Conservation (phyloP, 2,329 filamentous ascomycete species). For the Colletotrichum sp. region DNA sequence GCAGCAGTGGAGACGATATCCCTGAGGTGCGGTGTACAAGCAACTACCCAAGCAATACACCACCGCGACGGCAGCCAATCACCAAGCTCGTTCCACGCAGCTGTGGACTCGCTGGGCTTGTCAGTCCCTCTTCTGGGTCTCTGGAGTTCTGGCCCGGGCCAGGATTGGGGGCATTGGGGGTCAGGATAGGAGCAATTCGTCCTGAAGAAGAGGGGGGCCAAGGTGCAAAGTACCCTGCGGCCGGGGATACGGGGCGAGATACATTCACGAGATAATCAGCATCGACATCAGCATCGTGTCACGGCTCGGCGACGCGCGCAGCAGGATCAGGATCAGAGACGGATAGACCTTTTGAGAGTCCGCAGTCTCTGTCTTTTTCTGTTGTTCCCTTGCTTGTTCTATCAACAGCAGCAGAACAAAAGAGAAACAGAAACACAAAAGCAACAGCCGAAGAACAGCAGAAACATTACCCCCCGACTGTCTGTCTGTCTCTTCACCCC, state of each 20-base stretch:
- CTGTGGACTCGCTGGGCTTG: not conserved
- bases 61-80: not conserved
- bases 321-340: not conserved
- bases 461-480: not conserved
- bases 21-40: slow-evolving; percentile 4
- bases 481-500: not conserved
- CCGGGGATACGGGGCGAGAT: not conserved
- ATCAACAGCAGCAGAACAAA: not conserved
- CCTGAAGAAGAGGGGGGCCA: not conserved
- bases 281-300: not conserved
- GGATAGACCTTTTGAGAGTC: not conserved
- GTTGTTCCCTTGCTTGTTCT: not conserved
- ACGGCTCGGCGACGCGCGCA: not conserved
- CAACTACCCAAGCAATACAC: slow-evolving; percentile 1
- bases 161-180: not conserved
- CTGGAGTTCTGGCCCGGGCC: slow-evolving; percentile 1
- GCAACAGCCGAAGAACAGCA: not conserved
- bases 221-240: not conserved
- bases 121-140: not conserved
- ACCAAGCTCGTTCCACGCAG: not conserved
- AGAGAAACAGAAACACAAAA: not conserved
- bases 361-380: not conserved
- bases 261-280: not conserved
- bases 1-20: not conserved
- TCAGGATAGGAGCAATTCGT: slow-evolving; percentile 16